Base-by-base conservation (phyloP, 306 rosid genomes). In the Sechiopsis laciniata region DNA sequence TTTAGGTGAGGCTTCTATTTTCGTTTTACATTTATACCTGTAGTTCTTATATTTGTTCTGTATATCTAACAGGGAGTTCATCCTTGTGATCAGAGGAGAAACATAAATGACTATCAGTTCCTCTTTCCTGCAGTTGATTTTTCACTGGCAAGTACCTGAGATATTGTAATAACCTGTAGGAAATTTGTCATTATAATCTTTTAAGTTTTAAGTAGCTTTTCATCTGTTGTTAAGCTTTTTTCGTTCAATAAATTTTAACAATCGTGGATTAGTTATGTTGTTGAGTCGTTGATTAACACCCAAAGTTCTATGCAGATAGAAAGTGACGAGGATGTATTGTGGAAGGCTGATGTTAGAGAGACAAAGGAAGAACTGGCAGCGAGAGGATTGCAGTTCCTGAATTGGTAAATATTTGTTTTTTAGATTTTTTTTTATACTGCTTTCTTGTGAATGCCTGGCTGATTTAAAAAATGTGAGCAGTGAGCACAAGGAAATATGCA, bases 321-420 rank as follows among this genome's bases (percentile, higher is more conserved):
- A 77, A 87, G 84, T 45, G 85, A 91, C 20, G 93, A 91, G 78
- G 97, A 91, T 84, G 75, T 55, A 55, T 72, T 84, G 82, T 89
- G 97, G 97, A 85, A 84, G 88, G 86, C 88, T 35, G 50, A 83
- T 76, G 85, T 87, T 54, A 82, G 97, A 85, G 97, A 91, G 88
- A 87, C 91, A 60, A 91, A 82, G 74, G 97, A 89, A 75, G 97
- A 91, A 71, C 85, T 91, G 61, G 86, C 86, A 74, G 86, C 85
- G 14, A 82, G 97, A 82, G 97, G 97, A 69, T 48, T 83, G 80
- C 68, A 91, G 77, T 91, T 91, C 84, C 16, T 91, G 78, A 89
- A 87, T 78, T 91, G 97, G 97, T 91, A 67, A 84, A 21, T 84
- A 56, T 26, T 70, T 54, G 55, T 71, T 72, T 32, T 50, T 66